These are phyloP conservation scores for Debaryomyces sp. DNA, from an alignment of 1,139 yeast species.

Conservation along the genomic window DNA sequence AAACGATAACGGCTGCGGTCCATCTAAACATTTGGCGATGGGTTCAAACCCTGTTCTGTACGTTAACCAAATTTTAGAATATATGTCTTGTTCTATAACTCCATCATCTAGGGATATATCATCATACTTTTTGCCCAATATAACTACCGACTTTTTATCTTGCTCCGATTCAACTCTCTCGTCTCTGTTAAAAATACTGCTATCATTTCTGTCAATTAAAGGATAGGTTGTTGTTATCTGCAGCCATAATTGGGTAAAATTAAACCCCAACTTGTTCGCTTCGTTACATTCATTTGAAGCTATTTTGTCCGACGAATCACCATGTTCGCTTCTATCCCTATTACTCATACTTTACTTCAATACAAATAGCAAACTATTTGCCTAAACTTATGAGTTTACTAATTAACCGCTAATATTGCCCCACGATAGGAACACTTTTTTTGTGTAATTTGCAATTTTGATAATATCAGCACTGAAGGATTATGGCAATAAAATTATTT, in stretches of 20 bases:
- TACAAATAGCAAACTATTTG: neutral
- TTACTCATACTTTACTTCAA: neutral
- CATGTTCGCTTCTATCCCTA: neutral
- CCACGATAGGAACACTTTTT: constrained; percentile 7
- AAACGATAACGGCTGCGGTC: constrained; percentile 76
- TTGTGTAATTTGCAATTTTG: constrained; percentile 8
- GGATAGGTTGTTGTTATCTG: constrained; percentile 15
- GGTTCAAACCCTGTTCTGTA: constrained; percentile 82
- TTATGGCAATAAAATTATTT: neutral
- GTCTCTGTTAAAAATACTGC: neutral
- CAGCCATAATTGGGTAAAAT: constrained; percentile 27
- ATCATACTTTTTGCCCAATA: constrained; percentile 31
- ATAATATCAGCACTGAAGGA: constrained; percentile 3
- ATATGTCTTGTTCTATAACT: constrained; percentile 53
- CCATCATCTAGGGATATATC: constrained; percentile 16
- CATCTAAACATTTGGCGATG: constrained; percentile 61
- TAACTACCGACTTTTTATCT: constrained; percentile 14
- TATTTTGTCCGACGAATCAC: neutral
- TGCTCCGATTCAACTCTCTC: neutral
- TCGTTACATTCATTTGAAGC: neutral
- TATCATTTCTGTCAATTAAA: neutral
- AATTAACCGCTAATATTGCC: constrained; percentile 8
- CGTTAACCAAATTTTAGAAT: constrained; percentile 69
- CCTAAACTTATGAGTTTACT: neutral
- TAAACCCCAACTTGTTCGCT: constrained; percentile 12